Evolutionary conservation across 768 basidiomycete species (phyloP), one percentile per base, ranked within the genome.

Genomic region (Lentinula detonsa): DNA sequence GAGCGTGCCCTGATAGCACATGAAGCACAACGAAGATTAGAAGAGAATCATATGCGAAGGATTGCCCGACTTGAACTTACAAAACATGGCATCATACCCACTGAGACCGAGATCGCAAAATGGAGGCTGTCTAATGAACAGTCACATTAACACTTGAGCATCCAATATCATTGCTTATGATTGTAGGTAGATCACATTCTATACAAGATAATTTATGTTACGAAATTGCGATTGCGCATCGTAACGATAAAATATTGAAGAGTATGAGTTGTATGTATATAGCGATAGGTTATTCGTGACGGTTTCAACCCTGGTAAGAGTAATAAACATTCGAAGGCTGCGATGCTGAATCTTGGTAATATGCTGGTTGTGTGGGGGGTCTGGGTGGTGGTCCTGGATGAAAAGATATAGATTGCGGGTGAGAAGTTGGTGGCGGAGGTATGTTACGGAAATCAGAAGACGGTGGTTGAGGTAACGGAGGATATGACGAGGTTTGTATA

Each of bases 21-120:
- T 64, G 91, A 94, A 74, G 78, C 78, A 48, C 73, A 78, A 50
- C 78, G 87, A 65, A 84, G 93, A 52, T 13, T 43, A 61, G 80
- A 84, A 60, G 91, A 95, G 69, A 85, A 87, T 63, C 73, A 78
- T 13, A 73, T 94, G 42, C 85, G 93, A 40, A 80, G 83, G 56
- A 79, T 90, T 70, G 93, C 93, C 9, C 79, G 88, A 45, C 76
- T 87, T 37, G 91, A 91, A 59, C 80, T 95, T 51, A 85, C 87
- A 16, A 80, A 84, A 42, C 83, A 83, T 62, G 93, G 93, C 28
- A 75, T 90, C 48, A 81, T 95, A 57, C 84, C 85, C 2, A 93
- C 92, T 6, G 93, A 95, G 72, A 85, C 88, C 8, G 91, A 90
- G 63, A 94, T 95, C 35, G 78, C 84, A 35, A 85, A 84, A 70